Conservation (phyloP, 495 filamentous ascomycete species). For the Penicillium subrubescens region DNA sequence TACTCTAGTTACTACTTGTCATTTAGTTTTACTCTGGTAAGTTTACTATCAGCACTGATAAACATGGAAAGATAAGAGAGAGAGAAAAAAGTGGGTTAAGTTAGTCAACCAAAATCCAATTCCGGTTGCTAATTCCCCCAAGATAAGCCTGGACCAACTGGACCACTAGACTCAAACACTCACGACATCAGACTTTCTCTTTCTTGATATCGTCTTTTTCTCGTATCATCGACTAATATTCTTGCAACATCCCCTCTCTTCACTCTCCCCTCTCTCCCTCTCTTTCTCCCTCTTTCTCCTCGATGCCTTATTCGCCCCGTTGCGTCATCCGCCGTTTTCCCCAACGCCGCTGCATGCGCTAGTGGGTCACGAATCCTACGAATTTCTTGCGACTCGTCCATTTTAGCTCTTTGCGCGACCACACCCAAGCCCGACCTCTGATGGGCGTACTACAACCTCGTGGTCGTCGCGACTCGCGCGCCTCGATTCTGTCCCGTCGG, state of each 20-base stretch:
- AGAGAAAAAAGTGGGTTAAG: not conserved
- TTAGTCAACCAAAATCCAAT: conserved; percentile 16
- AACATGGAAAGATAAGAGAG: not conserved
- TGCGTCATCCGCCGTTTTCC: conserved; percentile 27
- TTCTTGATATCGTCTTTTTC: not conserved
- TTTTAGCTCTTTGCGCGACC: conserved; percentile 16
- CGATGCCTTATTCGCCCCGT: conserved; percentile 9
- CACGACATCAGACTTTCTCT: not conserved
- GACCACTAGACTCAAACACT: not conserved
- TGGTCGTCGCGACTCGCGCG: conserved; percentile 39
- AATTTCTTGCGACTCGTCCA: conserved; percentile 6
- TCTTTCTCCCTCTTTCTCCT: not conserved
- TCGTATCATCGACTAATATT: not conserved
- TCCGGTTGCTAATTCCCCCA: conserved; percentile 3
- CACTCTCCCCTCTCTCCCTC: not conserved
- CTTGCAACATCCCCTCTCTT: not conserved
- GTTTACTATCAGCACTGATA: not conserved
- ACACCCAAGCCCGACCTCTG: not conserved
- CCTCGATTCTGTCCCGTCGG: conserved; percentile 31
- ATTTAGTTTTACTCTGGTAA: too few relatives aligned
- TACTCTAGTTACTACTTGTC: too few relatives aligned
- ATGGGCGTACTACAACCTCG: conserved; percentile 45
- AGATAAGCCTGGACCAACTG: conserved; percentile 4
- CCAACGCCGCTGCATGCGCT: conserved; percentile 27
- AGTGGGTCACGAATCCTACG: conserved; percentile 25